These are phyloP conservation scores for Xylaria digitata DNA, from an alignment of 2,329 filamentous ascomycete genomes.

Conservation along the genomic window DNA sequence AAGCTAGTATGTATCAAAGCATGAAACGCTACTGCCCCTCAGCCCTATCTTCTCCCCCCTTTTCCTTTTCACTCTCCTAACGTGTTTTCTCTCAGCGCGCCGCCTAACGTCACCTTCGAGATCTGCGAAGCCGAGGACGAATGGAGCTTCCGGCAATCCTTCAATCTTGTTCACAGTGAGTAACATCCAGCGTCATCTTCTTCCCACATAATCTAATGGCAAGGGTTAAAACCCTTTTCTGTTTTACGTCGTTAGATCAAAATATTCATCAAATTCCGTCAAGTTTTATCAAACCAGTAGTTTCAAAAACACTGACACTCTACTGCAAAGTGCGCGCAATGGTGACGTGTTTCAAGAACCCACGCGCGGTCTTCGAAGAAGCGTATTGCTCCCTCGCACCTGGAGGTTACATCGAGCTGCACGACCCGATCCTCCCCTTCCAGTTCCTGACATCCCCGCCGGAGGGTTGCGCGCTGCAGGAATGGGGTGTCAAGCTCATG, in stretches of 20 bases:
- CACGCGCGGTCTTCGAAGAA: conserved; percentile 39
- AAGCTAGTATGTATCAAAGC: conserved; percentile 34
- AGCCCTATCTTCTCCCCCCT: not conserved
- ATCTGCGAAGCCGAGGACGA: conserved; percentile 47
- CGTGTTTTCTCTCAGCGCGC: conserved; percentile 31
- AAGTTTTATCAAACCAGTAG: not conserved
- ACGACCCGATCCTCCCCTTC: conserved; percentile 46
- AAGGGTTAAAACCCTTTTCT: too few species aligned
- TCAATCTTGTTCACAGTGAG: conserved; percentile 44
- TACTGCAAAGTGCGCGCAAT: conserved; percentile 40
- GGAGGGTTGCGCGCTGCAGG: conserved; percentile 39
- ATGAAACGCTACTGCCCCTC: not conserved
- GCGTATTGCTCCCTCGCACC: conserved; percentile 39
- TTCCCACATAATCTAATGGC: too few species aligned
- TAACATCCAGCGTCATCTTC: not conserved
- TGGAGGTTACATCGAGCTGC: conserved; percentile 45
- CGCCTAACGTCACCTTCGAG: conserved; percentile 45
- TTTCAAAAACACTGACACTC: not conserved
- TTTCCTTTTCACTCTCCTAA: conserved; percentile 12
- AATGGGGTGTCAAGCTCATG: conserved; percentile 41
- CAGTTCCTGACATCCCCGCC: conserved; percentile 42
- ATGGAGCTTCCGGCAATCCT: conserved; percentile 41
- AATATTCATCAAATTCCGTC: not conserved
- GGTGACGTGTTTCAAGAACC: conserved; percentile 43
- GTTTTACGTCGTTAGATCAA: too few species aligned